Evolutionary conservation across 129 eudicot genomes (phyloP).

Genomic region (Pseudognaphalium luteoalbum): DNA sequence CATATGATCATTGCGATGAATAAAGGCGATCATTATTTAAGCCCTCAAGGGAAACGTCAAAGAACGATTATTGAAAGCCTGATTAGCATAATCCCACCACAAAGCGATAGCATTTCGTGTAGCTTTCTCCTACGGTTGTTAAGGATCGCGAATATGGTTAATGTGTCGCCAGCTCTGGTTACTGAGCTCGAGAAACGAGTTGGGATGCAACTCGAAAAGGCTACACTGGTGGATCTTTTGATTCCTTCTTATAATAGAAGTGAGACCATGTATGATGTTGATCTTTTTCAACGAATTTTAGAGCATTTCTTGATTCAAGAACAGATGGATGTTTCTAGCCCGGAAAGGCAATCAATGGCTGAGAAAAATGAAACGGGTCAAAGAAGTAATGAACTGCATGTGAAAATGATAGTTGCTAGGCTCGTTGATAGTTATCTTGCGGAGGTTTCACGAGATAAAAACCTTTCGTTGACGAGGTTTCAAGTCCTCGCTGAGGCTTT

Average conservation of each 20-base stretch:
- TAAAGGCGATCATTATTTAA: conserved; percentile 41
- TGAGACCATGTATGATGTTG: conserved; percentile 73
- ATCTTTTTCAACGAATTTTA: conserved; percentile 81
- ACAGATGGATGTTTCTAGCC: conserved; percentile 65
- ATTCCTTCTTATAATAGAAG: conserved; percentile 67
- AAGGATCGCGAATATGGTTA: conserved; percentile 66
- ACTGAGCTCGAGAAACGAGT: conserved; percentile 89
- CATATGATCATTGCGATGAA: conserved; percentile 61
- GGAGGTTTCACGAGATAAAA: conserved; percentile 75
- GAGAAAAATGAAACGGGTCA: conserved; percentile 38
- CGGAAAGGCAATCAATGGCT: conserved; percentile 29
- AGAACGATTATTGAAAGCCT: conserved; percentile 79
- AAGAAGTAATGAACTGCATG: conserved; percentile 41
- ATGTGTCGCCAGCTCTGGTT: conserved; percentile 82
- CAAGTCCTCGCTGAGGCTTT: conserved; percentile 91
- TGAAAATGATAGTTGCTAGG: conserved; percentile 71
- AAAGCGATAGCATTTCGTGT: conserved; percentile 78
- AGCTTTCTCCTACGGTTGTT: conserved; percentile 77
- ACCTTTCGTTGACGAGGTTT: conserved; percentile 69
- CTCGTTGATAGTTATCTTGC: conserved; percentile 86
- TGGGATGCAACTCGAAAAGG: conserved; percentile 95
- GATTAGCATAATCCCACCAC: conserved; percentile 85
- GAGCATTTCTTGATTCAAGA: conserved; percentile 91
- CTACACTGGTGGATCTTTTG: conserved; percentile 76
- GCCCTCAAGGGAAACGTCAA: conserved; percentile 60